phyloP scores from a whole-genome alignment of 169 alveolate species.

The Plasmodium gaboni region DNA sequence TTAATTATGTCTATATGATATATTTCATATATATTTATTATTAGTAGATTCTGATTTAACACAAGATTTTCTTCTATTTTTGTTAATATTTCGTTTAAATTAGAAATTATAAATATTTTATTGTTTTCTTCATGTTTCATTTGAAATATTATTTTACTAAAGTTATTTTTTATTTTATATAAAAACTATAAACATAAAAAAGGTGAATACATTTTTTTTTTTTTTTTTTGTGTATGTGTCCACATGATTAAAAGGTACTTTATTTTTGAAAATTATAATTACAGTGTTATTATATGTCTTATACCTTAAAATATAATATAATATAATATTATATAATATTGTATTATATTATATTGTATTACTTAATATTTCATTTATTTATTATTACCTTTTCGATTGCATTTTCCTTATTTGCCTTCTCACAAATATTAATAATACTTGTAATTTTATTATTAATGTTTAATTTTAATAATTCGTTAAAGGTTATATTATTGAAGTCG shows the following conservation, averaged over 20 bases:
- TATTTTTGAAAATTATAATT: not conserved
- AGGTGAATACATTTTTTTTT: not conserved
- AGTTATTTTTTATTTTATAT: slow-evolving; percentile 64
- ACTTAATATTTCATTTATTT: not conserved
- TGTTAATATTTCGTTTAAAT: slow-evolving; percentile 65
- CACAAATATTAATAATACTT: slow-evolving; percentile 67
- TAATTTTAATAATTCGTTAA: slow-evolving; percentile 53
- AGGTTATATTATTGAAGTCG: slow-evolving; percentile 71
- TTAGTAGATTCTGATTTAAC: slow-evolving; percentile 49
- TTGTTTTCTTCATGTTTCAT: slow-evolving; percentile 73
- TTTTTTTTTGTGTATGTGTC: not conserved
- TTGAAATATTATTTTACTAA: slow-evolving; percentile 65
- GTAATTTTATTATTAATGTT: slow-evolving; percentile 68
- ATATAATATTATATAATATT: not conserved
- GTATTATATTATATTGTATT: not conserved
- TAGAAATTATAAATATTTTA: slow-evolving; percentile 58
- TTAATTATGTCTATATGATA: slow-evolving; percentile 69
- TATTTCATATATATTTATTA: slow-evolving; percentile 66
- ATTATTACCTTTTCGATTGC: slow-evolving; percentile 67
- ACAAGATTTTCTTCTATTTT: slow-evolving; percentile 72
- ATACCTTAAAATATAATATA: not conserved
- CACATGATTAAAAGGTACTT: not conserved
- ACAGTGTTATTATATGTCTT: too few species aligned
- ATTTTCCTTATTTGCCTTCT: slow-evolving; percentile 74
- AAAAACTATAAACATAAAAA: slow-evolving; percentile 26